These are phyloP conservation scores for Acanthamoeba lenticulata DNA, from an alignment of 208 protist species.

Conservation along the genomic window DNA sequence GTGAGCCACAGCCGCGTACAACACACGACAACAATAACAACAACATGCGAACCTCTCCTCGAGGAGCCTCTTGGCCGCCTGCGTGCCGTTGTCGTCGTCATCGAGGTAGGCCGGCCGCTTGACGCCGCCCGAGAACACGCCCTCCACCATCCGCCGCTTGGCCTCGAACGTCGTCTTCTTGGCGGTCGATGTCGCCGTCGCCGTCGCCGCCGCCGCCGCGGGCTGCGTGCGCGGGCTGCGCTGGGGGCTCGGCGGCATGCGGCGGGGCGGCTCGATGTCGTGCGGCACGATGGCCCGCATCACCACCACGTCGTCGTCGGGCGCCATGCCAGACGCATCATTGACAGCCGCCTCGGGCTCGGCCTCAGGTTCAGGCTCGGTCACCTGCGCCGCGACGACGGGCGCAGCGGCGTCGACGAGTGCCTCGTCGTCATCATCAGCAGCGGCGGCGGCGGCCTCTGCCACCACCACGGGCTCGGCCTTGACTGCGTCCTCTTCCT, in stretches of 20 bases:
- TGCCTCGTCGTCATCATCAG: too few species aligned
- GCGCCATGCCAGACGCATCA: background rate
- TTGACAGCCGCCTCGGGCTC: too few species aligned
- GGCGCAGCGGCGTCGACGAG: too few species aligned
- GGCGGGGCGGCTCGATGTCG: background rate
- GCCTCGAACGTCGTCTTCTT: background rate
- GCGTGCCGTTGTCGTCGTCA: background rate
- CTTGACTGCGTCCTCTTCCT: background rate
- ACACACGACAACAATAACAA: too few species aligned
- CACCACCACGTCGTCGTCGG: constrained; percentile 14
- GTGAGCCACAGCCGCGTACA: too few species aligned
- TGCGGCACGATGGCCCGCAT: background rate
- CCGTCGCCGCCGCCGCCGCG: too few species aligned
- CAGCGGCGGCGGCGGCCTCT: too few species aligned
- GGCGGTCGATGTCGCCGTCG: too few species aligned
- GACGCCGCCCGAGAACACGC: background rate
- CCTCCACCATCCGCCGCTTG: background rate
- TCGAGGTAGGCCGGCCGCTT: background rate
- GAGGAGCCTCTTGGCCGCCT: constrained; percentile 7
- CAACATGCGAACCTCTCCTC: background rate
- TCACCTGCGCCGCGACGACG: too few species aligned
- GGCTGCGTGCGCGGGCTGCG: background rate
- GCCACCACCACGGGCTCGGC: background rate
- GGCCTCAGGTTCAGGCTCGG: too few species aligned
- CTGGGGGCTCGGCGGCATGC: background rate